These are phyloP conservation scores for Cucumis hystrix DNA, from an alignment of 306 rosid genomes.

Conservation along the genomic window DNA sequence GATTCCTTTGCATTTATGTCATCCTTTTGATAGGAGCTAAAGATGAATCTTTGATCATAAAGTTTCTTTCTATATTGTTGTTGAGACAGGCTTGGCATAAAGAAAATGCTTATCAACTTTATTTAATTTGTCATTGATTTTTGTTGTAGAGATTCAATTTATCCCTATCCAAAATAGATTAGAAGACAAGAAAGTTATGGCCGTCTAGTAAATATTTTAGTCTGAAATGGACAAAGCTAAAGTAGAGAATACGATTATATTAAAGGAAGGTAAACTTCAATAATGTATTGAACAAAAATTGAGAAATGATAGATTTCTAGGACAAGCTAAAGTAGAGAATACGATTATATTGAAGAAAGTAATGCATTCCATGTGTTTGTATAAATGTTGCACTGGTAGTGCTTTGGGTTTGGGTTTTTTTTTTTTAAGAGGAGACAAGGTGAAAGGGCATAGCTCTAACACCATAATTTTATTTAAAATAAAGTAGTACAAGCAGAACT, in stretches of 20 bases:
- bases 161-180: background rate
- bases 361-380: too few species aligned
- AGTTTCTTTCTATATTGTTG: background rate
- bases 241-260: constrained; percentile 45
- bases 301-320: too few species aligned
- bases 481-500: too few species aligned
- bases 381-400: too few species aligned
- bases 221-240: constrained; percentile 27
- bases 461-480: too few species aligned
- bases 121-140: background rate
- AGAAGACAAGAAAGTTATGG: background rate
- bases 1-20: background rate
- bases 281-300: constrained; percentile 51
- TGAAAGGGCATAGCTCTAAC: too few species aligned
- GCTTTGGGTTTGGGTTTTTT: too few species aligned
- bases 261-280: constrained; percentile 51
- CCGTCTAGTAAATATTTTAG: background rate
- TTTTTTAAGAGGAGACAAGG: too few species aligned
- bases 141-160: background rate
- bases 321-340: too few species aligned
- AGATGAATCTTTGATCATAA: background rate
- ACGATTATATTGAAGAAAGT: too few species aligned
- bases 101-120: background rate
- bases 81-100: background rate
- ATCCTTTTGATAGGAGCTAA: background rate